phyloP scores from a whole-genome alignment of 2,329 filamentous ascomycete species.

The Albifimbria verrucaria region DNA sequence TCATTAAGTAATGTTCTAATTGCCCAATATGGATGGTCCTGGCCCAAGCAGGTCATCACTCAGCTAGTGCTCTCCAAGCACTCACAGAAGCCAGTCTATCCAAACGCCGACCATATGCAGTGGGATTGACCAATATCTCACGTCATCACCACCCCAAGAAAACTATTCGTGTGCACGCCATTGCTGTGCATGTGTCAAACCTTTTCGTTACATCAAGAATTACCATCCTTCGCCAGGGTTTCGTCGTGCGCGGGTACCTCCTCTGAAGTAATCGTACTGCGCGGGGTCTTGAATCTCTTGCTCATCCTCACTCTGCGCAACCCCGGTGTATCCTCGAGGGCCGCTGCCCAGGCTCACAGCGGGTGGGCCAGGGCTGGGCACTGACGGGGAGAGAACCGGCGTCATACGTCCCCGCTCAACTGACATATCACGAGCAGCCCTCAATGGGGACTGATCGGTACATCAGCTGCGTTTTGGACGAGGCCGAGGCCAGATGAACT shows the following conservation, averaged over 20 bases:
- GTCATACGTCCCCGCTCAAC: slow-evolving; percentile 15
- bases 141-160: too few relatives aligned
- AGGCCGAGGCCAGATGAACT: slow-evolving; percentile 53
- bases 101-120: slow-evolving; percentile 23
- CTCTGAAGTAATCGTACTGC: slow-evolving; percentile 57
- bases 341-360: slow-evolving; percentile 54
- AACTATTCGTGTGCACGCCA: too few relatives aligned
- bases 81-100: slow-evolving; percentile 18
- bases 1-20: slow-evolving; percentile 8
- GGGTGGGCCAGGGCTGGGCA: slow-evolving; percentile 35
- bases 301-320: slow-evolving; percentile 50
- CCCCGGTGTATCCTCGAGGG: slow-evolving; percentile 55
- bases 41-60: not conserved
- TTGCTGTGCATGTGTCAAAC: too few relatives aligned
- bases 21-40: not conserved
- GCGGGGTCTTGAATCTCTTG: slow-evolving; percentile 36
- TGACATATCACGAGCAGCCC: not conserved
- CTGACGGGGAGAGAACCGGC: slow-evolving; percentile 14
- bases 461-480: slow-evolving; percentile 49
- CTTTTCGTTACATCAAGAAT: too few relatives aligned
- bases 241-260: slow-evolving; percentile 23
- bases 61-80: not conserved
- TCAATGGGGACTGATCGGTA: slow-evolving; percentile 37
- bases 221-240: slow-evolving; percentile 39
- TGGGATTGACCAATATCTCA: slow-evolving; percentile 8